Evolutionary conservation across 495 filamentous ascomycete genomes (phyloP).

Genomic region (Talaromyces adpressus): DNA sequence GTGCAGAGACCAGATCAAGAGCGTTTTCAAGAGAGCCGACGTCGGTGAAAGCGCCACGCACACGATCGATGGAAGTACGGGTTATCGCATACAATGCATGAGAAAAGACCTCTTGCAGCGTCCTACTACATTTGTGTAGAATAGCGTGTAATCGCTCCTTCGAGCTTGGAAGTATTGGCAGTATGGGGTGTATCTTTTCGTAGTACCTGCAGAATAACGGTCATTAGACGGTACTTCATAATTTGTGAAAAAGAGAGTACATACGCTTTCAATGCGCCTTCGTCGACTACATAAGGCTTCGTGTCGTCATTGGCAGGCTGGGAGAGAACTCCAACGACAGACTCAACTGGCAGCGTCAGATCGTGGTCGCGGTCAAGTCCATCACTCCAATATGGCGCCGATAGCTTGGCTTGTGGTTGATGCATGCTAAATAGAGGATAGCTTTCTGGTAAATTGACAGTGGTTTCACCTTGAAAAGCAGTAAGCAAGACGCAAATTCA

Average conservation of each 20-base stretch:
- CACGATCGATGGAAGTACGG: conserved; percentile 31
- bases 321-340: conserved; percentile 1
- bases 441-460: conserved; percentile 9
- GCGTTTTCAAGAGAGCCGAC: conserved; percentile 36
- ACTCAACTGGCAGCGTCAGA: conserved; percentile 13
- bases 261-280: conserved; percentile 36
- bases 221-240: conserved; percentile 14
- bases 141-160: conserved; percentile 55
- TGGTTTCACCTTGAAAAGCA: conserved; percentile 1
- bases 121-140: conserved; percentile 51
- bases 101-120: conserved; percentile 64
- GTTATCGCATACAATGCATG: conserved; percentile 54
- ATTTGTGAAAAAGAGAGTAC: conserved; percentile 9
- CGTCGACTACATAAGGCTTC: conserved; percentile 35
- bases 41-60: conserved; percentile 30
- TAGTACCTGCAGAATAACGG: conserved; percentile 50
- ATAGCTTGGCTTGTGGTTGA: background rate
- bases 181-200: conserved; percentile 60
- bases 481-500: background rate
- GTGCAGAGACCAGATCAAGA: conserved; percentile 44
- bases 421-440: conserved; percentile 5
- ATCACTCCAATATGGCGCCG: conserved; percentile 6
- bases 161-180: conserved; percentile 65
- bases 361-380: conserved; percentile 21
- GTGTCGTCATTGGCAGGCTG: conserved; percentile 24